Conservation (phyloP, 148 eudicot species). For the Silene uniflora region DNA sequence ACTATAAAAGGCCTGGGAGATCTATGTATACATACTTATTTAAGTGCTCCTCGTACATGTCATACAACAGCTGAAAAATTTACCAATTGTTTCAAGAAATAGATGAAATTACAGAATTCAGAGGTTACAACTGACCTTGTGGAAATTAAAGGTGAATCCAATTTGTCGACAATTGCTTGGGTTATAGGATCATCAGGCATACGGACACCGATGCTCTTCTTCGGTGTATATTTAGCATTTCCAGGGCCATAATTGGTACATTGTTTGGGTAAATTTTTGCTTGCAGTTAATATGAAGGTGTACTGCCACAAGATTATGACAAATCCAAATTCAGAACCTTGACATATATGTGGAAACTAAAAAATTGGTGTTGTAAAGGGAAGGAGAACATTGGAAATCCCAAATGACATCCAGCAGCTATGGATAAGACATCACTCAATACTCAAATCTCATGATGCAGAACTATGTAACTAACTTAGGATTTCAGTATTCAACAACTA, state of each 20-base stretch:
- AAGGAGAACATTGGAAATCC: neutral
- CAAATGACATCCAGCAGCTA: neutral
- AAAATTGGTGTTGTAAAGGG: neutral
- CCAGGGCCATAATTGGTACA: conserved; percentile 62
- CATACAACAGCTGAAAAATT: neutral
- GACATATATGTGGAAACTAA: neutral
- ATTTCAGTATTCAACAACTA: neutral
- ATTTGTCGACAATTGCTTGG: conserved; percentile 62
- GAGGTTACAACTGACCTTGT: conserved; percentile 53
- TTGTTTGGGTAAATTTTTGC: conserved; percentile 75
- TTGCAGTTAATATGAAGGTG: conserved; percentile 85
- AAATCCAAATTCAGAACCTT: conserved; percentile 11
- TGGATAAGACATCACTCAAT: neutral
- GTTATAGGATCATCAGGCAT: conserved; percentile 88
- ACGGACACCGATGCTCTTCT: conserved; percentile 79
- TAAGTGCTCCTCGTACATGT: neutral
- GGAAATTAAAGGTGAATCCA: conserved; percentile 69
- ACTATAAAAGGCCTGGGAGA: neutral
- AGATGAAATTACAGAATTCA: neutral
- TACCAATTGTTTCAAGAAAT: neutral
- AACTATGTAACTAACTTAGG: neutral
- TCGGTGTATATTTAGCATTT: conserved; percentile 50
- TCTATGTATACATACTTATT: neutral
- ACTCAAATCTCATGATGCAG: neutral
- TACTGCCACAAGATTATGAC: conserved; percentile 46